Evolutionary conservation across 129 eudicot genomes (phyloP).

Genomic region (Apium graveolens): DNA sequence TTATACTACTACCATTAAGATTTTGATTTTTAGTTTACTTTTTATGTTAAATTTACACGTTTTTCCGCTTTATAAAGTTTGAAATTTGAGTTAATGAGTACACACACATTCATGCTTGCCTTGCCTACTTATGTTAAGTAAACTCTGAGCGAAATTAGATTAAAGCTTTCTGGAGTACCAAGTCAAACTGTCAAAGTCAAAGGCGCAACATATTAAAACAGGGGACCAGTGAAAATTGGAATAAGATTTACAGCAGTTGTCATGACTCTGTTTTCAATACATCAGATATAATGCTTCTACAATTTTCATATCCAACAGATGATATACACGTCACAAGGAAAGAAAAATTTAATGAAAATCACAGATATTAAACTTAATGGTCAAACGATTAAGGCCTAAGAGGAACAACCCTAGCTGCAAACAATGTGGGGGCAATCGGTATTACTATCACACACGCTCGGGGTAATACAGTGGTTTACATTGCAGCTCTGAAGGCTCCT

Average conservation of each 20-base stretch:
- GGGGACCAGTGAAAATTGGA: not conserved
- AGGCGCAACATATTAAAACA: not conserved
- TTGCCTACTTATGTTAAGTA: too few species aligned
- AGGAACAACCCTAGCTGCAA: not conserved
- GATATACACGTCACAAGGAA: not conserved
- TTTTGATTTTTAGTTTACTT: not conserved
- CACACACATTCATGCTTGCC: too few species aligned
- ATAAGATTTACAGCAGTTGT: slow-evolving; percentile 6
- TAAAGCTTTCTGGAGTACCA: not conserved
- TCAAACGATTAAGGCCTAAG: slow-evolving; percentile 3
- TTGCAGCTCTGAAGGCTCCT: slow-evolving; percentile 49
- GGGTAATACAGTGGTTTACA: slow-evolving; percentile 10
- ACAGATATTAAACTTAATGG: slow-evolving; percentile 8
- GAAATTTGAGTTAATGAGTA: too few species aligned
- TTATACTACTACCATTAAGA: not conserved
- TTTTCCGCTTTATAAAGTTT: not conserved
- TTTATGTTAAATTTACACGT: not conserved
- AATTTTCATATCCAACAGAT: slow-evolving; percentile 9
- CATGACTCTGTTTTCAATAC: slow-evolving; percentile 1
- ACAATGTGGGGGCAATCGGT: not conserved
- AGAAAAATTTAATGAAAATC: slow-evolving; percentile 2
- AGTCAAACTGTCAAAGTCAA: not conserved
- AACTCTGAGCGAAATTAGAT: too few species aligned
- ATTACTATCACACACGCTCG: not conserved
- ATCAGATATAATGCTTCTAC: slow-evolving; percentile 5